phyloP scores from a whole-genome alignment of 1,139 yeast genomes.

The Pichia sp. region DNA sequence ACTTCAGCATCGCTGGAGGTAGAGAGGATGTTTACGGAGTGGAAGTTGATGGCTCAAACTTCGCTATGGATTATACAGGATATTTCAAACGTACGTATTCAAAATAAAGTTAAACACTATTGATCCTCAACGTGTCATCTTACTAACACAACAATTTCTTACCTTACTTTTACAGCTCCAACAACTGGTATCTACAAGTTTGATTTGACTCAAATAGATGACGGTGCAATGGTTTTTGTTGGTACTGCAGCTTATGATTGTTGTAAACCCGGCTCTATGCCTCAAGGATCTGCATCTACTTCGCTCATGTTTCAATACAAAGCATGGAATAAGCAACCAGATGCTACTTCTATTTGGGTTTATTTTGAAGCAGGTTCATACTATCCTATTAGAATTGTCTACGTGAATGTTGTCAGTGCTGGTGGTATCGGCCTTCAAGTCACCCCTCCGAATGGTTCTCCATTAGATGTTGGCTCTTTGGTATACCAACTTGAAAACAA shows the following conservation, averaged over 20 bases:
- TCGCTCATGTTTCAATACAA: conserved; percentile 5
- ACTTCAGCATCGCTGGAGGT: conserved; percentile 5
- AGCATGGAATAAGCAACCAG: conserved; percentile 1
- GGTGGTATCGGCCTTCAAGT: conserved; percentile 12
- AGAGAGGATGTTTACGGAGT: conserved; percentile 2
- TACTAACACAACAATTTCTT: not conserved
- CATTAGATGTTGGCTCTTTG: conserved; percentile 3
- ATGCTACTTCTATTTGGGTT: not conserved
- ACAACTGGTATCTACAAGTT: conserved; percentile 23
- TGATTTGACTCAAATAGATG: conserved; percentile 19
- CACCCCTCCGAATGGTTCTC: conserved; percentile 14
- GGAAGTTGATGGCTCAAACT: conserved; percentile 3
- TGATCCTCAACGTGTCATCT: not conserved
- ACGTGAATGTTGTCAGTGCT: conserved; percentile 4
- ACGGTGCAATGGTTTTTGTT: conserved; percentile 21
- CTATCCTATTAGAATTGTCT: conserved; percentile 16
- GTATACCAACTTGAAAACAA: conserved; percentile 9
- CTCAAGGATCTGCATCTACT: conserved; percentile 5
- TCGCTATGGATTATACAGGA: conserved; percentile 10
- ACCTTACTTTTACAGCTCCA: conserved; percentile 15
- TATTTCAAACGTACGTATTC: conserved; percentile 10
- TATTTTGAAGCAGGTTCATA: conserved; percentile 10
- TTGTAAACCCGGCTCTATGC: conserved; percentile 17
- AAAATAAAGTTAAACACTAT: not conserved
- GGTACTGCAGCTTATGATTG: conserved; percentile 26